These are phyloP conservation scores for Adansonia madagascariensis DNA, from an alignment of 441 rosid genomes.

Conservation along the genomic window DNA sequence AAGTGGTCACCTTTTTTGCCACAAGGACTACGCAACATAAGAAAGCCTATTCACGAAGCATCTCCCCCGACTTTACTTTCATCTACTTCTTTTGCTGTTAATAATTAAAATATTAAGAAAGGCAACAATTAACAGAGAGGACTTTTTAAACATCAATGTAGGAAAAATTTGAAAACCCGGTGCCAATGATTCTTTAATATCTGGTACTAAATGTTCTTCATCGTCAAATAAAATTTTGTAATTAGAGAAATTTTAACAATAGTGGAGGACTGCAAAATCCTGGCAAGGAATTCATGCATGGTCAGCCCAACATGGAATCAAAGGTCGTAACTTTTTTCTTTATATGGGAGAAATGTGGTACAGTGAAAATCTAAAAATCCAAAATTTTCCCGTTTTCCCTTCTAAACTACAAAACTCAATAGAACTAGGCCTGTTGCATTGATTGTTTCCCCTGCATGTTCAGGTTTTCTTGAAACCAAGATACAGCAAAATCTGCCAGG, in stretches of 20 bases:
- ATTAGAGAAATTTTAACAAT: no score
- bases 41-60: slow-evolving; percentile 42
- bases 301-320: no score
- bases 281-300: no score
- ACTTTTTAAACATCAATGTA: slow-evolving; percentile 4
- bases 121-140: background rate
- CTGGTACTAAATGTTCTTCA: background rate
- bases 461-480: background rate
- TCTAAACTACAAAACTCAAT: background rate
- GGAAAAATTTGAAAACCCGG: slow-evolving; percentile 20
- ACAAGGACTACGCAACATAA: slow-evolving; percentile 56
- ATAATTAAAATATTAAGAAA: background rate
- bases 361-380: no score
- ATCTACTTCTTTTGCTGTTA: slow-evolving; percentile 43
- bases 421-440: background rate
- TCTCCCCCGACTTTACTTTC: slow-evolving; percentile 45
- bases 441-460: background rate
- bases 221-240: no score
- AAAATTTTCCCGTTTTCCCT: background rate
- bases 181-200: background rate
- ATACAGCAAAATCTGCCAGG: background rate
- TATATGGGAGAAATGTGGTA: no score
- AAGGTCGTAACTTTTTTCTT: no score
- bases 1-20: slow-evolving; percentile 60
- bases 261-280: no score